A percentile compares a stretch with the other conserved stretches of the same genome.
These are phyloP conservation scores for Tetrahymena borealis DNA, from an alignment of 73 alveolate species.

Conservation along the genomic window DNA sequence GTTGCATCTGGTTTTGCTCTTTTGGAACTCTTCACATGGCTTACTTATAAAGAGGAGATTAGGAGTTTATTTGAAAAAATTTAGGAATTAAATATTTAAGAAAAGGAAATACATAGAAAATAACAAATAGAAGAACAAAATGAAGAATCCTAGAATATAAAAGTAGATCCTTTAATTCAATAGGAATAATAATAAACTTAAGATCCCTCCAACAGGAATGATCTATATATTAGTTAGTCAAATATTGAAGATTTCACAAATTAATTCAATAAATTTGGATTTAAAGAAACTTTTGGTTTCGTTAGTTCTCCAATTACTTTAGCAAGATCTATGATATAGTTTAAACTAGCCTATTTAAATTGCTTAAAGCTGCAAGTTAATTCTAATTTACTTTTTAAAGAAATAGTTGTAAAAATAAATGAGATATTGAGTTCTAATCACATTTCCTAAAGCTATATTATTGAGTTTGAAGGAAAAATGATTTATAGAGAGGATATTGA, in stretches of 20 bases:
- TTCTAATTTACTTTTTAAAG: background rate
- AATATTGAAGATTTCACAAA: background rate
- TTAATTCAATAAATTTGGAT: background rate
- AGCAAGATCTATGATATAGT: background rate
- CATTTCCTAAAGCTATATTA: background rate
- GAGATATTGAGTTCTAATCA: background rate
- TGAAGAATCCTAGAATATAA: background rate
- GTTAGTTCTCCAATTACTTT: background rate
- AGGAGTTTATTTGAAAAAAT: background rate
- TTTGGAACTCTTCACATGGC: background rate
- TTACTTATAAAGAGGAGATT: background rate
- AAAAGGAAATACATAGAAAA: background rate
- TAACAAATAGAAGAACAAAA: background rate
- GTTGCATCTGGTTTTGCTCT: background rate
- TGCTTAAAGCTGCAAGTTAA: background rate
- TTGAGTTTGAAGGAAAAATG: background rate
- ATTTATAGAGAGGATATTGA: background rate
- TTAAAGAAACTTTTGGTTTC: background rate
- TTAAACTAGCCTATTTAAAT: background rate
- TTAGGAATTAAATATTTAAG: background rate
- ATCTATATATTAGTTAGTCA: background rate
- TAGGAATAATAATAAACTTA: too few species aligned
- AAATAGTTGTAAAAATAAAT: background rate
- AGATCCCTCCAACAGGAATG: too few species aligned
- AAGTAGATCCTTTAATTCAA: too few species aligned